Evolutionary conservation across 2,329 filamentous ascomycete species (phyloP).

Genomic region (Fusarium sp.): DNA sequence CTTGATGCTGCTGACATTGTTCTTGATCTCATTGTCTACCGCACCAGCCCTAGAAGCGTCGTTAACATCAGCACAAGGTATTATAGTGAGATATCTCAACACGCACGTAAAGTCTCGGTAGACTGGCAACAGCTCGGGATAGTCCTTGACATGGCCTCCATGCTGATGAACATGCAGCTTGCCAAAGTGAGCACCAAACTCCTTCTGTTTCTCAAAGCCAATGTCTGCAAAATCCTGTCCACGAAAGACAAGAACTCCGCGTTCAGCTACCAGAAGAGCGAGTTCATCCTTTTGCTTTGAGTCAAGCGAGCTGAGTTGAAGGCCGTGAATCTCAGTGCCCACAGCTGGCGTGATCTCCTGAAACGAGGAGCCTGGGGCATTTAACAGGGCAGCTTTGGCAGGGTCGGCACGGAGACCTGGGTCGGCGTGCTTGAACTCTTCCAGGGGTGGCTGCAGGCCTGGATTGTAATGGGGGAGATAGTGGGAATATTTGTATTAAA

Average conservation of each 20-base stretch:
- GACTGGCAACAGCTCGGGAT: neutral
- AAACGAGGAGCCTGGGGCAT: neutral
- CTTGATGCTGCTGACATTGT: constrained; percentile 8
- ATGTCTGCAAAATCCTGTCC: constrained; percentile 10
- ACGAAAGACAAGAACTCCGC: constrained; percentile 10
- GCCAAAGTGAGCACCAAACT: constrained; percentile 10
- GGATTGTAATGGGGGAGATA: constrained; percentile 22
- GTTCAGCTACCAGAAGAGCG: constrained; percentile 2
- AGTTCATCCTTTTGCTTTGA: constrained; percentile 6
- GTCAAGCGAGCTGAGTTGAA: neutral
- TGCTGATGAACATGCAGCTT: constrained; percentile 16
- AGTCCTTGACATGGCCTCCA: constrained; percentile 19
- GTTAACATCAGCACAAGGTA: neutral
- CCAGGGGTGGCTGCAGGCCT: constrained; percentile 9
- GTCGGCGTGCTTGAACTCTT: constrained; percentile 14
- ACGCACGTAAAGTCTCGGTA: constrained; percentile 20
- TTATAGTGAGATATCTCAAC: neutral
- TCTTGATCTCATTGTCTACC: constrained; percentile 24
- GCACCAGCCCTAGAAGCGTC: constrained; percentile 2
- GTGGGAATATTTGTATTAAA: constrained; percentile 9
- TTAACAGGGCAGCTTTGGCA: neutral
- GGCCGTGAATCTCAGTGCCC: neutral
- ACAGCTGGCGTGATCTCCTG: constrained; percentile 1
- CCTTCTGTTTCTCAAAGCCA: constrained; percentile 7
- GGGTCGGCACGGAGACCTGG: neutral